Conservation (phyloP, 495 filamentous ascomycete genomes). For the Penicillium silybi region DNA sequence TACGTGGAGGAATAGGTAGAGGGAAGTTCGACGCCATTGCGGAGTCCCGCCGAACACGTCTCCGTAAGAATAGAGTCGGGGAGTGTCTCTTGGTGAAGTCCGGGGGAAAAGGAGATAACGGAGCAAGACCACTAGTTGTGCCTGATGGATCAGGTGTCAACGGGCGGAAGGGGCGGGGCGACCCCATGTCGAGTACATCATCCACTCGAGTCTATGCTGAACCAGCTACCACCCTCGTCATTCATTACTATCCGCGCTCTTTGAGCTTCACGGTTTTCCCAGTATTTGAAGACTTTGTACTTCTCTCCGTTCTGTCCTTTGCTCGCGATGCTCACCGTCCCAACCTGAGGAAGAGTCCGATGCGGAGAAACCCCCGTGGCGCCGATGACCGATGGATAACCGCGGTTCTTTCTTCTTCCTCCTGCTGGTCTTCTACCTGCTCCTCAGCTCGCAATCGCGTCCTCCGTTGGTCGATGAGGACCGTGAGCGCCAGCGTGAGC, state of each 20-base stretch:
- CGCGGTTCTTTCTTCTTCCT: conserved; percentile 49
- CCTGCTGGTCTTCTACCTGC: conserved; percentile 47
- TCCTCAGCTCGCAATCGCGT: conserved; percentile 43
- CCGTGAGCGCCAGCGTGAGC: conserved; percentile 40
- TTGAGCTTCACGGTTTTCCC: neutral
- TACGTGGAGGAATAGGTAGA: conserved; percentile 61
- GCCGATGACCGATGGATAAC: conserved; percentile 48
- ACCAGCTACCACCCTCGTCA: conserved; percentile 23
- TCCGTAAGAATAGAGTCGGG: conserved; percentile 45
- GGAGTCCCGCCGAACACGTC: conserved; percentile 8
- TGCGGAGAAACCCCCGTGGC: conserved; percentile 26
- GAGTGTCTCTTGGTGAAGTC: conserved; percentile 54
- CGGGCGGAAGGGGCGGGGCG: conserved; percentile 19
- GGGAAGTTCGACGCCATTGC: conserved; percentile 58
- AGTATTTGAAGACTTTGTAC: neutral
- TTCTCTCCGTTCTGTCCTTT: conserved; percentile 5
- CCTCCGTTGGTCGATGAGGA: conserved; percentile 45
- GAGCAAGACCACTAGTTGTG: neutral
- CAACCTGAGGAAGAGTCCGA: conserved; percentile 29
- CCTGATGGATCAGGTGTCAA: conserved; percentile 8
- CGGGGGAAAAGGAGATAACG: conserved; percentile 31
- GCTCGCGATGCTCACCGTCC: conserved; percentile 22
- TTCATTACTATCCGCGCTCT: conserved; percentile 16
- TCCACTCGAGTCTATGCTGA: conserved; percentile 23
- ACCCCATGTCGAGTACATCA: conserved; percentile 36